phyloP scores from a whole-genome alignment of 169 alveolate species.

The Theileria parva region DNA sequence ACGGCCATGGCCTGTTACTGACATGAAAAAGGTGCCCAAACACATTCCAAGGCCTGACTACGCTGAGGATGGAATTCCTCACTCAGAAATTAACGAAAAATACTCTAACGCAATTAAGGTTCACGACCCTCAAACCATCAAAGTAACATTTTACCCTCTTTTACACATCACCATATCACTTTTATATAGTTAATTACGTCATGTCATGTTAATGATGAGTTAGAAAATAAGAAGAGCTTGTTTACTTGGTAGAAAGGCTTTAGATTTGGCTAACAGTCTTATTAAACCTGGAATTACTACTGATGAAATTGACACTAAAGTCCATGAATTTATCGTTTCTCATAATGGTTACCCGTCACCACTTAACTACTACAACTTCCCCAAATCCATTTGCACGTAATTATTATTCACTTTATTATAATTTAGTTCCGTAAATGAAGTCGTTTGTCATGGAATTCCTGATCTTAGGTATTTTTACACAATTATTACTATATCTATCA shows the following conservation, averaged over 20 bases:
- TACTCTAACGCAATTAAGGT: constrained; percentile 75
- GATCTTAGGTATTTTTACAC: constrained; percentile 83
- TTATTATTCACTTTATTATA: constrained; percentile 6
- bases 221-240: constrained; percentile 85
- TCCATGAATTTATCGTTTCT: constrained; percentile 89
- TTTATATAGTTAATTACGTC: background rate
- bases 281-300: constrained; percentile 94
- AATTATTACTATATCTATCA: background rate
- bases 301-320: constrained; percentile 93
- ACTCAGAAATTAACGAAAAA: constrained; percentile 82
- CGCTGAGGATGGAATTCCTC: constrained; percentile 90
- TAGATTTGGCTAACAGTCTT: constrained; percentile 91
- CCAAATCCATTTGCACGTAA: constrained; percentile 94
- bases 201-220: background rate
- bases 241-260: constrained; percentile 89
- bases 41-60: constrained; percentile 95
- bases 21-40: constrained; percentile 88
- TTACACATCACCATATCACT: constrained; percentile 1
- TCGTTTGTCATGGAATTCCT: constrained; percentile 99
- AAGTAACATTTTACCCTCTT: constrained; percentile 53
- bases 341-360: constrained; percentile 98
- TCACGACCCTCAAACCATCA: constrained; percentile 84
- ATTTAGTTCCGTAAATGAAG: constrained; percentile 92
- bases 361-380: constrained; percentile 93
- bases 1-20: constrained; percentile 90